Percentiles rank a stretch among this genome's conserved stretches.
Evolutionary conservation across 1,284 basidiomycete species (phyloP).

Genomic region (Coniophora puteana): DNA sequence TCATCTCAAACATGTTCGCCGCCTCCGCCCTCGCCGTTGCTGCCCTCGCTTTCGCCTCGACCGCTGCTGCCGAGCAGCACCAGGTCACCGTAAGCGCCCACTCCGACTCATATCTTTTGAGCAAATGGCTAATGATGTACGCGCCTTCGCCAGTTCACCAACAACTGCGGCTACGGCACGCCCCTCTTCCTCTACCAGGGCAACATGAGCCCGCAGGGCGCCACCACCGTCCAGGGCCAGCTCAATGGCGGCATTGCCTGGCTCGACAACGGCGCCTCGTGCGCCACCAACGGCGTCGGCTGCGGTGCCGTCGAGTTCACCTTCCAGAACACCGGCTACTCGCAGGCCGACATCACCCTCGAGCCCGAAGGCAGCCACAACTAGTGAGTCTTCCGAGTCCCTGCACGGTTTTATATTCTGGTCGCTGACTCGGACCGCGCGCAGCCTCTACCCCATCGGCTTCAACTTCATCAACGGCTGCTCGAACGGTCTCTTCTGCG

Average conservation of each 20-base stretch:
- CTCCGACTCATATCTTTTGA: not conserved
- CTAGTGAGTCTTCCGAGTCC: too few relatives aligned
- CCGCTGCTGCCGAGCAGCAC: constrained; percentile 1
- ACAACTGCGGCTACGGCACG: too few relatives aligned
- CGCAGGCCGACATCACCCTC: too few relatives aligned
- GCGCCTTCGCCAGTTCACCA: not conserved
- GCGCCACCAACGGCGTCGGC: too few relatives aligned
- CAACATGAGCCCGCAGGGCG: not conserved
- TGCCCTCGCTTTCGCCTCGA: not conserved
- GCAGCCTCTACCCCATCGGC: constrained; percentile 2
- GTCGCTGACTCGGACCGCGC: too few relatives aligned
- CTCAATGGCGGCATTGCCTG: constrained; percentile 1
- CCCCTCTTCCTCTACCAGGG: constrained; percentile 1
- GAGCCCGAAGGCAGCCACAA: too few relatives aligned
- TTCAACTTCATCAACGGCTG: constrained; percentile 5
- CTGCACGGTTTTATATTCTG: too few relatives aligned
- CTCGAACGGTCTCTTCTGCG: not conserved
- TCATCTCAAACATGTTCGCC: too few relatives aligned
- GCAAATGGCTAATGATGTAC: not conserved
- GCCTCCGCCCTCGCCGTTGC: too few relatives aligned
- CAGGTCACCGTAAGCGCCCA: not conserved
- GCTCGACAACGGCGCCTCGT: not conserved
- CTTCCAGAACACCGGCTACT: too few relatives aligned
- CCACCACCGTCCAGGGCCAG: not conserved
- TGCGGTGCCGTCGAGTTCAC: too few relatives aligned